These are phyloP conservation scores for Sclerotinia glacialis DNA, from an alignment of 2,329 filamentous ascomycete species.

Conservation along the genomic window DNA sequence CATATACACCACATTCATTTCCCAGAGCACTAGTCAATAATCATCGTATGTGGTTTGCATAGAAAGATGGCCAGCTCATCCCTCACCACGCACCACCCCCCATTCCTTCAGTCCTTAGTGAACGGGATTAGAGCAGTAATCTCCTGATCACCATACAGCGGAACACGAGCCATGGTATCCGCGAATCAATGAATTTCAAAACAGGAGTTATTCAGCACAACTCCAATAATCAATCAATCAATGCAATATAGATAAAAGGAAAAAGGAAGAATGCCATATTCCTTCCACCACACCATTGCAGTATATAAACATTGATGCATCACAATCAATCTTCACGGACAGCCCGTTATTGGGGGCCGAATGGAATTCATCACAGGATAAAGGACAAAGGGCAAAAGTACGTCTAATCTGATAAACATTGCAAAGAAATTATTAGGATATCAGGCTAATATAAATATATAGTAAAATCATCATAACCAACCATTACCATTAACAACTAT, in stretches of 20 bases:
- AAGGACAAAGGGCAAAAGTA: background rate
- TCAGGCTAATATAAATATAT: background rate
- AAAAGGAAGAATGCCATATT: no score
- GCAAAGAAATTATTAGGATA: background rate
- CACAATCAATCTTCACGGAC: no score
- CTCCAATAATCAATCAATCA: no score
- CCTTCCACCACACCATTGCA: no score
- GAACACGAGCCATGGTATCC: constrained; percentile 13
- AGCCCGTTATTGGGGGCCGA: no score
- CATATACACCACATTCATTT: background rate
- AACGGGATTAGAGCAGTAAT: background rate
- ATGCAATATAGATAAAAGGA: no score
- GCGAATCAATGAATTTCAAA: no score
- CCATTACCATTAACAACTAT: no score
- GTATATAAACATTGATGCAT: no score
- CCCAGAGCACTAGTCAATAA: background rate
- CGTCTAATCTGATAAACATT: background rate
- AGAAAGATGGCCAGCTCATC: background rate
- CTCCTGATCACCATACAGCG: background rate
- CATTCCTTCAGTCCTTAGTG: background rate
- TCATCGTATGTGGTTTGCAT: background rate
- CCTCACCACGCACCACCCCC: background rate
- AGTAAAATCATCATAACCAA: background rate
- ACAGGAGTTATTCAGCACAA: no score
- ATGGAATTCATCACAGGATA: no score